Evolutionary conservation across 805 yeast genomes (phyloP), one percentile per base, ranked within the genome.

Genomic region (Candida arabinofermentans): DNA sequence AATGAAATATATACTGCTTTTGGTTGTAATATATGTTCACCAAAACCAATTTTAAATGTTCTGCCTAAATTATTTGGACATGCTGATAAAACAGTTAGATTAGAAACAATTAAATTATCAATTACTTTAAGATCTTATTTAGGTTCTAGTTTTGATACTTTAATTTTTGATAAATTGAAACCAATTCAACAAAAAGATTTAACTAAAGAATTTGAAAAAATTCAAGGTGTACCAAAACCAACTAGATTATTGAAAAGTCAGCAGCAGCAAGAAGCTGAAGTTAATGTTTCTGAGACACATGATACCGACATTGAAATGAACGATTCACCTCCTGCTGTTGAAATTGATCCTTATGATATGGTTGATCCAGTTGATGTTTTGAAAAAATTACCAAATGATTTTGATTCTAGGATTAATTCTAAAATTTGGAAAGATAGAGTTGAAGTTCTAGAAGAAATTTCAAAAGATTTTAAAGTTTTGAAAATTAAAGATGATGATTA

Each of bases 181-280:
- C 96, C 96, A 0, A 87, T 89, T 17, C 98, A 91, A 61, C 91
- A 87, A 62, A 85, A 83, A 48, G 98, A 90, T 57, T 71, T 91
- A 43, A 70, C 77, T 6, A 77, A 78, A 27, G 80, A 78, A 21
- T 87, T 91, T 59, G 83, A 72, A 33, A 72, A 70, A 29, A 72
- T 73, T 8, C 64, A 58, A 14, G 58, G 51, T 3, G 53, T 56
- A 2, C 78, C 79, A 1, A 64, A 58, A 2, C 91, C 83, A 51
- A 69, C 69, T 37, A 65, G 91, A 50, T 62, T 71, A 13, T 69
- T 87, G 18, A 70, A 71, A 43, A 61, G 74, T 2, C 84, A 83
- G 16, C 58, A 62, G 42, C 18, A 14, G 23, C 34, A 22, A 8
- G 4, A n/a, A 27, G 22, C 16, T 5, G 14, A 17, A 9, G 53